Conservation (phyloP, 1,284 basidiomycete genomes). For the Fomitiporia mediterranea region DNA sequence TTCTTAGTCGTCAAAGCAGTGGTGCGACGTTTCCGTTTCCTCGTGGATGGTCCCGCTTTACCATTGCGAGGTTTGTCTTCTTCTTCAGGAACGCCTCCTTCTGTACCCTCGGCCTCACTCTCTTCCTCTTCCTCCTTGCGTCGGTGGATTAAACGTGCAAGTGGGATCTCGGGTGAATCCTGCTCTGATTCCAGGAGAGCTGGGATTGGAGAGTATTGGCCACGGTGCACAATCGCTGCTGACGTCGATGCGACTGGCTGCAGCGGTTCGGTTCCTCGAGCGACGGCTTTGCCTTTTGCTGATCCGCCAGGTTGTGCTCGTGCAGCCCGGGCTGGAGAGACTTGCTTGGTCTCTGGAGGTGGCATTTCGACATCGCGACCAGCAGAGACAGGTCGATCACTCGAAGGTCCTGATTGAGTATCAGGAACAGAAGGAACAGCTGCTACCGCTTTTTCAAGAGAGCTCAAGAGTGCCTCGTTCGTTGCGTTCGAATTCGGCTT, state of each 20-base stretch:
- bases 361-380: too few species aligned
- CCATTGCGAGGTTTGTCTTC: slow-evolving; percentile 12
- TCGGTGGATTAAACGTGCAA: not conserved
- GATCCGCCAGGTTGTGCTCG: not conserved
- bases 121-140: slow-evolving; percentile 30
- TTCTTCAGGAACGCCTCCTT: slow-evolving; percentile 39
- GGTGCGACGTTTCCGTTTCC: slow-evolving; percentile 46
- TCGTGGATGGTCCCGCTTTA: slow-evolving; percentile 24
- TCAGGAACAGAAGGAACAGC: too few species aligned
- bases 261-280: not conserved
- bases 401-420: too few species aligned
- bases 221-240: not conserved
- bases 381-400: too few species aligned
- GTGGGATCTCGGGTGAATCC: slow-evolving; percentile 8
- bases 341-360: not conserved
- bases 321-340: not conserved
- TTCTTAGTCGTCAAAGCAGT: slow-evolving; percentile 23
- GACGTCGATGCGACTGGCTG: not conserved
- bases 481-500: not conserved
- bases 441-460: not conserved
- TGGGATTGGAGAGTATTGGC: not conserved
- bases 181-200: not conserved
- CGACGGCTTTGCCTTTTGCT: not conserved
- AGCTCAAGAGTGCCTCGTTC: not conserved
- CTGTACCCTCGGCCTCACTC: slow-evolving; percentile 42